phyloP scores from a whole-genome alignment of 306 rosid genomes.

The Corylus americana region DNA sequence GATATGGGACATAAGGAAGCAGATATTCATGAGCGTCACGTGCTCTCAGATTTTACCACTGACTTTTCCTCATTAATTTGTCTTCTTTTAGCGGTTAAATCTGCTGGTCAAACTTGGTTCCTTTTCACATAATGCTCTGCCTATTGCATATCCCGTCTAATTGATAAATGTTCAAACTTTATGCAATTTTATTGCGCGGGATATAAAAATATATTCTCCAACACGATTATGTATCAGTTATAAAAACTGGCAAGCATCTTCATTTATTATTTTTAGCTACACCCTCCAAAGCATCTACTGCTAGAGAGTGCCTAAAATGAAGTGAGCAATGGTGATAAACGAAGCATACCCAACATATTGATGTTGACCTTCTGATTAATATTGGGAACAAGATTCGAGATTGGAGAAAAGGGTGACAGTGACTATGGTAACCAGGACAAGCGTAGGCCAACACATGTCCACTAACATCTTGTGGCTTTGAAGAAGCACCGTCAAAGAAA shows the following conservation, averaged over 20 bases:
- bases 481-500: not conserved
- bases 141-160: too few relatives aligned
- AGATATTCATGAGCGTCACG: not conserved
- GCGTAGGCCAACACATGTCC: not conserved
- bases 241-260: not conserved
- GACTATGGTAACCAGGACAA: not conserved
- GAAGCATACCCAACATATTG: too few relatives aligned
- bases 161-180: too few relatives aligned
- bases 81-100: not conserved
- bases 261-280: not conserved
- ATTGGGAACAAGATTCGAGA: not conserved
- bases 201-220: not conserved
- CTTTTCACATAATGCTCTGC: too few relatives aligned
- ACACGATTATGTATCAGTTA: not conserved
- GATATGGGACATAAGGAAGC: conserved; percentile 4
- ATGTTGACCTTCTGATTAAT: too few relatives aligned
- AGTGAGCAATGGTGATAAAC: too few relatives aligned
- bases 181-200: too few relatives aligned
- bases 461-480: not conserved
- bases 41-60: not conserved
- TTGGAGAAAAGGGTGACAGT: not conserved
- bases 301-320: too few relatives aligned
- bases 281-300: too few relatives aligned
- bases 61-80: not conserved
- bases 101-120: too few relatives aligned